phyloP scores from a whole-genome alignment of 352 stramenopile genomes.

The Pythium insidiosum region DNA sequence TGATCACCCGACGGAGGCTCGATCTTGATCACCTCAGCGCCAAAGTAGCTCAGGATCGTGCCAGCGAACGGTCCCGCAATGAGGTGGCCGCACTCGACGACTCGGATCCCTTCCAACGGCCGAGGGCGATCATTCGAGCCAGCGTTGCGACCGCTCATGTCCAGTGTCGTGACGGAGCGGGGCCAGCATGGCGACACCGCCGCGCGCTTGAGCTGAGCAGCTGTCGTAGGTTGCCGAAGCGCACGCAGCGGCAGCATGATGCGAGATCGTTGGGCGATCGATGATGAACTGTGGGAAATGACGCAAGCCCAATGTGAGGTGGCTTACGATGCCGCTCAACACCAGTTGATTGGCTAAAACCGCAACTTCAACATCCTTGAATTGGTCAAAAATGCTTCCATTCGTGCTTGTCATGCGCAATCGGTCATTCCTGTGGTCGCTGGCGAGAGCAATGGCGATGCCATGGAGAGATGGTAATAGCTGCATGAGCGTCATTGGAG shows the following conservation, averaged over 20 bases:
- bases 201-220: not conserved
- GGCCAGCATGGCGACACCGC: no score
- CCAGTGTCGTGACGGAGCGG: not conserved
- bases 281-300: no score
- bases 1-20: constrained; percentile 81
- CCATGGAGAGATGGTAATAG: no score
- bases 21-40: constrained; percentile 88
- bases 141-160: not conserved
- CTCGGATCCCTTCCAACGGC: constrained; percentile 61
- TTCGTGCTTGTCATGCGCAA: not conserved
- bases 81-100: constrained; percentile 75
- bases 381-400: not conserved
- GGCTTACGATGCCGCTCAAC: constrained; percentile 5
- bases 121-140: no score
- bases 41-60: constrained; percentile 86
- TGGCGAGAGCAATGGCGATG: no score
- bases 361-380: constrained; percentile 4
- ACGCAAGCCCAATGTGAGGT: no score
- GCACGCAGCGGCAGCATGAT: no score
- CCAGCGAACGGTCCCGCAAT: constrained; percentile 75
- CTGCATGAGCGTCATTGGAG: no score
- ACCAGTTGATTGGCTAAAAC: constrained; percentile 15
- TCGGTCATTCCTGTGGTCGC: not conserved
- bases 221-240: no score
- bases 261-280: no score